Conservation (phyloP, 805 yeast genomes). For the Isabelozyma rhagii region DNA sequence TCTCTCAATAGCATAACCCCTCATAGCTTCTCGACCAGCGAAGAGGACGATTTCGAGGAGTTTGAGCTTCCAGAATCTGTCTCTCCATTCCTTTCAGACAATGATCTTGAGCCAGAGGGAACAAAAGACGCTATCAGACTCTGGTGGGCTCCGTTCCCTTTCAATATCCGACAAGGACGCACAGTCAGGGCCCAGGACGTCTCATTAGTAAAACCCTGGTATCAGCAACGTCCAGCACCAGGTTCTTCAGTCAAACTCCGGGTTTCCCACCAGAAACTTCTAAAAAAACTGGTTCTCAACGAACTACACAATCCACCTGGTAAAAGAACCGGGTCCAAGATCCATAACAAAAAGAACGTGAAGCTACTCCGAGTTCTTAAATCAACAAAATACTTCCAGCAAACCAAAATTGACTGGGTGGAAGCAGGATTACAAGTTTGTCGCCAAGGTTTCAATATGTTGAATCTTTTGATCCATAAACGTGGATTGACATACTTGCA, state of each 20-base stretch:
- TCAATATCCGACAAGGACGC: slow-evolving; percentile 67
- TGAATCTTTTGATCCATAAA: slow-evolving; percentile 83
- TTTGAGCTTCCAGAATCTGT: slow-evolving; percentile 41
- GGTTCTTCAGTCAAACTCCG: slow-evolving; percentile 72
- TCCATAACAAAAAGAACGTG: slow-evolving; percentile 47
- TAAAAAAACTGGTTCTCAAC: slow-evolving; percentile 71
- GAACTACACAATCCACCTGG: slow-evolving; percentile 53
- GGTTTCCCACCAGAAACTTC: slow-evolving; percentile 84
- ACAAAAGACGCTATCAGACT: slow-evolving; percentile 55
- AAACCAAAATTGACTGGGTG: slow-evolving; percentile 94
- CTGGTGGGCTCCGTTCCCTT: slow-evolving; percentile 85
- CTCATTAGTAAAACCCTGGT: slow-evolving; percentile 80
- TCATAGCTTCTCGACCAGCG: slow-evolving; percentile 8
- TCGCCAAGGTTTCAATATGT: slow-evolving; percentile 90
- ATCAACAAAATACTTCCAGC: slow-evolving; percentile 83
- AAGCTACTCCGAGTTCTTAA: slow-evolving; percentile 63
- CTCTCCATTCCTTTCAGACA: slow-evolving; percentile 47
- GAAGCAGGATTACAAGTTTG: slow-evolving; percentile 96
- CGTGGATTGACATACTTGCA: slow-evolving; percentile 90
- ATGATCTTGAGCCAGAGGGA: slow-evolving; percentile 32
- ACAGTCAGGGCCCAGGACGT: slow-evolving; percentile 88
- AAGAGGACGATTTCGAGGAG: slow-evolving; percentile 20
- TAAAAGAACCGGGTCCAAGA: slow-evolving; percentile 18
- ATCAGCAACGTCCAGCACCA: slow-evolving; percentile 61
- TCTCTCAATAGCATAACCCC: slow-evolving; percentile 53